Evolutionary conservation across 805 yeast species (phyloP).

Genomic region (Yamadazyma sp.): DNA sequence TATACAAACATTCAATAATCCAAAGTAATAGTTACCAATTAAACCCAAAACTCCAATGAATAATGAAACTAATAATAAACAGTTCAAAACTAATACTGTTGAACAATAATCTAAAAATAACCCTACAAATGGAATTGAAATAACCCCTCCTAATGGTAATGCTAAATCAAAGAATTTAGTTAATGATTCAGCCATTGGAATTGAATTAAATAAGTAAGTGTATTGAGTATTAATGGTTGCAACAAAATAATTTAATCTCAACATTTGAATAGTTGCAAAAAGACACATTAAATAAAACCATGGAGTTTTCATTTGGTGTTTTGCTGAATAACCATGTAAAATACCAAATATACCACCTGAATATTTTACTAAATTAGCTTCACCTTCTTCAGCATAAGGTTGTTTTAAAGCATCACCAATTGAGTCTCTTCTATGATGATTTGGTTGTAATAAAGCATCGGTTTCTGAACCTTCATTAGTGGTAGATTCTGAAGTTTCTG

Average conservation of each 20-base stretch:
- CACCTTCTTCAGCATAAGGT: conserved; percentile 51
- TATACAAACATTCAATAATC: conserved; percentile 42
- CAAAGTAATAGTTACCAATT: conserved; percentile 37
- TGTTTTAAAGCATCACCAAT: conserved; percentile 56
- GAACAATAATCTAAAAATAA: conserved; percentile 47
- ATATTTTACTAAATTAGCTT: conserved; percentile 30
- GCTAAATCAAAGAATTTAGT: conserved; percentile 51
- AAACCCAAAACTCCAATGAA: conserved; percentile 49
- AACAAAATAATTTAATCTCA: conserved; percentile 55
- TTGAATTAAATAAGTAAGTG: conserved; percentile 41
- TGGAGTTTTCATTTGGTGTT: conserved; percentile 47
- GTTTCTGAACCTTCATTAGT: conserved; percentile 15
- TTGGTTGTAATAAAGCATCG: conserved; percentile 18
- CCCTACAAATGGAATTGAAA: conserved; percentile 55
- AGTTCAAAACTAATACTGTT: conserved; percentile 41
- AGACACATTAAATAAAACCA: conserved; percentile 51
- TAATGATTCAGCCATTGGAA: conserved; percentile 33
- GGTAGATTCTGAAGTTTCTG: conserved; percentile 1
- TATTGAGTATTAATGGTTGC: conserved; percentile 59
- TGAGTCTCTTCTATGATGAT: conserved; percentile 44
- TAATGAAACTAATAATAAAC: conserved; percentile 40
- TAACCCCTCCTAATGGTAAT: conserved; percentile 54
- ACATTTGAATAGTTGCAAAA: conserved; percentile 55
- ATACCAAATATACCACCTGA: conserved; percentile 52
- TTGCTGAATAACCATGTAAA: conserved; percentile 50